Evolutionary conservation across 257 asterid genomes (phyloP), one percentile per base, ranked within the genome.

Genomic region (Salvia splendens): DNA sequence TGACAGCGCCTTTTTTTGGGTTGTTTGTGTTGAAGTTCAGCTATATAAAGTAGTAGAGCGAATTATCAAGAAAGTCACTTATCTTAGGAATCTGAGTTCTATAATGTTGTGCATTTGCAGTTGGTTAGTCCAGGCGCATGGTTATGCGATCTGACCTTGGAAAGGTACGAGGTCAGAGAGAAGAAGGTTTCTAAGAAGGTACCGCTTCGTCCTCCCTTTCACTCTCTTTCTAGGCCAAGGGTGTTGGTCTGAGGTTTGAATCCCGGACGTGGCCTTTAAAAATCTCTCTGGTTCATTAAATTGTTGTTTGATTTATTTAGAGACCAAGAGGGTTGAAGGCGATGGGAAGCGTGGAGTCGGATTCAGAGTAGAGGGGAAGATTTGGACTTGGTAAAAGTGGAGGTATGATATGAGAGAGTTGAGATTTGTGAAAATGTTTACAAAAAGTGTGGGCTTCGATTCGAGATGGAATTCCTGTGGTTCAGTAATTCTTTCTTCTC

Each of bases 181-280:
- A 84, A 84, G 85, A 84, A 82, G 56, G 90, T 80, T 46, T 77
- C 87, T n/a, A 84, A 84, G 80, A 84, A 84, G 90, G 85, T 77
- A 50, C 40, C 30, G 8, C 9, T 43, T 24, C 17, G 14, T 12
- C 17, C 49, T 24, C 12, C 12, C 9, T 4, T 10, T 33, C 30
- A 24, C 30, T 24, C 30, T 24, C 30, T 24, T 3, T 24, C 30
- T 24, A 24, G 30, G 30, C 30, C 30, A 24, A 24, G 2, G 30
- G n/a, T n/a, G n/a, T n/a, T n/a, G n/a, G 30, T 24, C 30, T 24
- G 2, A 24, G 30, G 30, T 24, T 24, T 24, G 30, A 24, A 24
- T 24, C 30, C 2, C 1, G 30, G 30, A 24, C 2, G 30, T 3
- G 1, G 30, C 2, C 30, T 24, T 24, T 24, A 24, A 24, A 24